Base-by-base conservation (phyloP, 2,329 filamentous ascomycete species). In the Clonostachys byssicola region DNA sequence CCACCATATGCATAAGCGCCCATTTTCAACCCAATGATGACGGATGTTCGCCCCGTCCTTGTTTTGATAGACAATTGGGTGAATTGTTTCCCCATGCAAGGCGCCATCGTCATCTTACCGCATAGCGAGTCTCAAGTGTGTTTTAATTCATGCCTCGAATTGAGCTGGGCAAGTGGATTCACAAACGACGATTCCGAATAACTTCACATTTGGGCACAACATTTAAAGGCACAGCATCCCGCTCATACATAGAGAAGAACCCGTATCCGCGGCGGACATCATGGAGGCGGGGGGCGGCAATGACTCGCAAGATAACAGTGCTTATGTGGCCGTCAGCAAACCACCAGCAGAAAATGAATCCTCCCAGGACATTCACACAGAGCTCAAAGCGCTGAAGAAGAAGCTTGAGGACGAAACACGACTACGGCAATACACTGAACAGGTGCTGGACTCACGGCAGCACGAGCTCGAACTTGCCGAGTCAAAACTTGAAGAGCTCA, bases 381-480 rank as follows among this genome's bases (percentile, higher is more conserved):
- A 30, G 10, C 10, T 30, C 23, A 9, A 30, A 30, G 23, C 23
- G 9, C 52, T 61, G 33, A 55, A 64, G 43, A 49, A 53, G 16
- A 59, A 54, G 44, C 50, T 67, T 30, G 53, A 54, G 16, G 57
- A 64, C 43, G 63, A 68, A 45, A 55, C 57, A 39, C 54, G 57
- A 46, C 51, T 68, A n/a, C 61, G 64, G 39, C 57, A 52, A 20
- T 68, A 63, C 50, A 66, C 65, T 6, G 64, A 68, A 44, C 54
- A 58, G 12, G 65, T 68, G n/a, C 46, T 68, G 40, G 65, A 68
- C 44, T 60, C 56, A 17, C 61, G 65, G 44, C 65, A 68, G 20
- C 54, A 56, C 42, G 65, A 68, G 41, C 54, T 68, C 14, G 61
- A 67, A 43, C 63, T 68, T 48, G 48, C 50, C 9, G 58, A 62